phyloP scores from a whole-genome alignment of 192 early-diverging fungal species.

The Linnemannia exigua region DNA sequence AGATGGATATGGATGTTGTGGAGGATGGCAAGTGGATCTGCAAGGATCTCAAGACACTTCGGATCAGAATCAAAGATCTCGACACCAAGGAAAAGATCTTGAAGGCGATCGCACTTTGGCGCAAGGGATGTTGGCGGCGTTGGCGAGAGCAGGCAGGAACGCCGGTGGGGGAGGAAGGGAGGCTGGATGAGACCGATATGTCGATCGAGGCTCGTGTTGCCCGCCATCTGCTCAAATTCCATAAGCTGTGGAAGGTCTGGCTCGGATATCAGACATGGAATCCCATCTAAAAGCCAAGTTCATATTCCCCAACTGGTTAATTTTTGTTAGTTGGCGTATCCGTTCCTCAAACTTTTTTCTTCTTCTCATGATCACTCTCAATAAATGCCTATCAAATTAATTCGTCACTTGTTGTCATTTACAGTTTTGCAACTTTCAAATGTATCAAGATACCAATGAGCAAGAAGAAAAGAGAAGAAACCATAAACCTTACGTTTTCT shows the following conservation, averaged over 20 bases:
- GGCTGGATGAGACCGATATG: neutral
- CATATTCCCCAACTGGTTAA: too few relatives aligned
- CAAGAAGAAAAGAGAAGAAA: too few relatives aligned
- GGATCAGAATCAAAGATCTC: neutral
- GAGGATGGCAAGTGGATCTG: neutral
- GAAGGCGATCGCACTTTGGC: neutral
- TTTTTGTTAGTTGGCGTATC: too few relatives aligned
- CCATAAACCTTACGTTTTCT: too few relatives aligned
- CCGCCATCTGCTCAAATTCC: neutral
- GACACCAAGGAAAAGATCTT: slow-evolving; percentile 6
- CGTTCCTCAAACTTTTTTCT: too few relatives aligned
- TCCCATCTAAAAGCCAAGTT: neutral
- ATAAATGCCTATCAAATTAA: too few relatives aligned
- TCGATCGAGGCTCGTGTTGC: slow-evolving; percentile 16
- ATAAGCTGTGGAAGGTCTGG: neutral
- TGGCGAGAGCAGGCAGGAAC: neutral
- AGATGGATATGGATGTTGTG: neutral
- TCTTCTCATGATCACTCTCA: too few relatives aligned
- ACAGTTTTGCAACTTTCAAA: too few relatives aligned
- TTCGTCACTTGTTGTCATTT: too few relatives aligned
- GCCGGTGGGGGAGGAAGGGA: neutral
- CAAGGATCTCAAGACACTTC: neutral
- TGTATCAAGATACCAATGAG: too few relatives aligned
- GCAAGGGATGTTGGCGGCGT: neutral
- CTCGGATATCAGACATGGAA: neutral